Evolutionary conservation across 2,329 filamentous ascomycete genomes (phyloP).

Genomic region (Scleromitrula shiraiana): DNA sequence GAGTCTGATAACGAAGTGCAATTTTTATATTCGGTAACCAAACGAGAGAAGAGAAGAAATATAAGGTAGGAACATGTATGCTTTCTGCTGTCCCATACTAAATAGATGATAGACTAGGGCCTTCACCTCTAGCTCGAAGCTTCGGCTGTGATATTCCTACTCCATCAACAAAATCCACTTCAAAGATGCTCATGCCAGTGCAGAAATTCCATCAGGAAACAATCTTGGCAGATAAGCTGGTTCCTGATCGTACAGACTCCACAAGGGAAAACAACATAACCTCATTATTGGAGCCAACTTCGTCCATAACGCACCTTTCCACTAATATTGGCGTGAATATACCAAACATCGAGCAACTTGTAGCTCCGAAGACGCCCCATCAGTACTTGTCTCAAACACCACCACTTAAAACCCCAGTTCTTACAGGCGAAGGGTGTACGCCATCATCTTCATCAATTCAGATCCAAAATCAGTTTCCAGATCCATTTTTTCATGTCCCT

Average conservation of each 20-base stretch:
- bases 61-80: constrained; percentile 21
- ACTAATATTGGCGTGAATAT: not conserved
- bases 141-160: too few relatives aligned
- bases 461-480: not conserved
- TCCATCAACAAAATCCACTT: too few relatives aligned
- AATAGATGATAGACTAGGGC: not conserved
- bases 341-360: not conserved
- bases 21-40: constrained; percentile 37
- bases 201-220: not conserved
- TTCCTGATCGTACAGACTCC: not conserved
- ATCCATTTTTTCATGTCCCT: not conserved
- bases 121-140: too few relatives aligned
- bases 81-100: not conserved
- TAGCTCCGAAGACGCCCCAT: not conserved
- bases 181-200: too few relatives aligned
- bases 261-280: not conserved
- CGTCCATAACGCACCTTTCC: not conserved
- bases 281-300: not conserved
- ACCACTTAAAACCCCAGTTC: not conserved
- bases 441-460: not conserved
- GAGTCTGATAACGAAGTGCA: constrained; percentile 36
- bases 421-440: not conserved
- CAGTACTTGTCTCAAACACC: not conserved
- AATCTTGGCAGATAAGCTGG: too few relatives aligned
- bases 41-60: constrained; percentile 32